Percentiles rank a stretch among this genome's conserved stretches.
These are phyloP conservation scores for Beauveria rudraprayagi DNA, from an alignment of 2,329 filamentous ascomycete genomes.

Conservation along the genomic window DNA sequence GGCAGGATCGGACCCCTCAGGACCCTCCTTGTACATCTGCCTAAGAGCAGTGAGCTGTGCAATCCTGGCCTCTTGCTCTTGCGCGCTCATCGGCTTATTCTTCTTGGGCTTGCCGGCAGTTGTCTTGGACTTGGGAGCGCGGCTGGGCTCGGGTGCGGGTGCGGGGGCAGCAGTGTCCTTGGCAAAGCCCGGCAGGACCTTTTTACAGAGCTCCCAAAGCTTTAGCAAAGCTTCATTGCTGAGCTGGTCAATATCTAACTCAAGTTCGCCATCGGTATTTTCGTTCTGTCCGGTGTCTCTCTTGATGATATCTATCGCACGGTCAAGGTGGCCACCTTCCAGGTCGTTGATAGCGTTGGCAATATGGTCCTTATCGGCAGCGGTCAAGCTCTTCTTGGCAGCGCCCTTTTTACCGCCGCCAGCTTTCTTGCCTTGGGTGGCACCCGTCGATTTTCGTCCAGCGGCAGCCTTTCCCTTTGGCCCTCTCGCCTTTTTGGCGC, in stretches of 20 bases:
- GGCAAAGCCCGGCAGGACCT: constrained; percentile 33
- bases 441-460: constrained; percentile 35
- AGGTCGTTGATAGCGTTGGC: constrained; percentile 77
- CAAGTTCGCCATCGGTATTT: constrained; percentile 51
- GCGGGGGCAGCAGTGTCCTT: constrained; percentile 23
- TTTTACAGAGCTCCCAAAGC: constrained; percentile 40
- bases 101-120: constrained; percentile 52
- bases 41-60: constrained; percentile 49
- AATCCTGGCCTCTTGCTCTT: constrained; percentile 60
- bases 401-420: constrained; percentile 36
- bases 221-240: constrained; percentile 47
- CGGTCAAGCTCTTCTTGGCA: constrained; percentile 50
- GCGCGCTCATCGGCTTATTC: constrained; percentile 68
- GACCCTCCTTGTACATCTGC: constrained; percentile 29
- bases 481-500: constrained; percentile 44
- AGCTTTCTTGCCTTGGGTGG: constrained; percentile 30
- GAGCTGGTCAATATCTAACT: constrained; percentile 51
- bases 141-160: constrained; percentile 24
- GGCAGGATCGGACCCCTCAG: constrained; percentile 23
- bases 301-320: constrained; percentile 84
- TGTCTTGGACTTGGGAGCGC: constrained; percentile 21
- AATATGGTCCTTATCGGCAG: constrained; percentile 83
- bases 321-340: constrained; percentile 66
- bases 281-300: constrained; percentile 69
- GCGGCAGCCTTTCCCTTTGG: constrained; percentile 45